phyloP scores from a whole-genome alignment of 257 asterid genomes.

The Perilla frutescens region DNA sequence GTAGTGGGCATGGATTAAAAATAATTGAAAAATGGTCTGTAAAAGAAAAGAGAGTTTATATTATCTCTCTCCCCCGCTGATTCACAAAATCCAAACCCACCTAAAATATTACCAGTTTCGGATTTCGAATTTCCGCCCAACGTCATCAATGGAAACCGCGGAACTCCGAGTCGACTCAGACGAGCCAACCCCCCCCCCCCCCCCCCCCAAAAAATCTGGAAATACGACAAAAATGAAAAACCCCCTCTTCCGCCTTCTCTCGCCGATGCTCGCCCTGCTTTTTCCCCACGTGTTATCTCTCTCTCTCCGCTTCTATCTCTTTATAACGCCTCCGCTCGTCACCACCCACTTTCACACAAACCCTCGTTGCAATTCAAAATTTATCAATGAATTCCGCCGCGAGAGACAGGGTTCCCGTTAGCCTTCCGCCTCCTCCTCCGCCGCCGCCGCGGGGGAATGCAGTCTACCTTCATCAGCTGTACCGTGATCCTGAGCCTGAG shows the following conservation, averaged over 20 bases:
- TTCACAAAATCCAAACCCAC: constrained; percentile 3
- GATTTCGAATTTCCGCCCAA: constrained; percentile 7
- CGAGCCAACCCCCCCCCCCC: background rate
- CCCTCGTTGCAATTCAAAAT: background rate
- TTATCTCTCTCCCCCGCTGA: constrained; percentile 15
- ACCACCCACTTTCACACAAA: constrained; percentile 31
- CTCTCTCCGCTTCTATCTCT: background rate
- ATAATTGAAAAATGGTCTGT: too few species aligned
- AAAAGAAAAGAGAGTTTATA: too few species aligned
- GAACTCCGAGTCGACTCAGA: constrained; percentile 25
- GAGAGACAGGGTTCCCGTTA: constrained; percentile 4
- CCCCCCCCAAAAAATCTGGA: background rate
- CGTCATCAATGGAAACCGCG: constrained; percentile 36
- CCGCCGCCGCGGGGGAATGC: constrained; percentile 14
- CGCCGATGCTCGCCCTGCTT: constrained; percentile 30
- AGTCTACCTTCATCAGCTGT: constrained; percentile 32
- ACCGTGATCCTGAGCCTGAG: constrained; percentile 22
- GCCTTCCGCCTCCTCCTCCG: background rate
- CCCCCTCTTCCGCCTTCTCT: constrained; percentile 33
- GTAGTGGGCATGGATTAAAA: too few species aligned
- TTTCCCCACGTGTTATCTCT: constrained; percentile 34
- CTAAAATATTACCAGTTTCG: background rate
- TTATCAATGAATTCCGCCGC: constrained; percentile 39
- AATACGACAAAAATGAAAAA: constrained; percentile 28
- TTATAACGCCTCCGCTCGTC: constrained; percentile 37